Evolutionary conservation across 352 stramenopile genomes (phyloP).

Genomic region (Phytophthora quininea): DNA sequence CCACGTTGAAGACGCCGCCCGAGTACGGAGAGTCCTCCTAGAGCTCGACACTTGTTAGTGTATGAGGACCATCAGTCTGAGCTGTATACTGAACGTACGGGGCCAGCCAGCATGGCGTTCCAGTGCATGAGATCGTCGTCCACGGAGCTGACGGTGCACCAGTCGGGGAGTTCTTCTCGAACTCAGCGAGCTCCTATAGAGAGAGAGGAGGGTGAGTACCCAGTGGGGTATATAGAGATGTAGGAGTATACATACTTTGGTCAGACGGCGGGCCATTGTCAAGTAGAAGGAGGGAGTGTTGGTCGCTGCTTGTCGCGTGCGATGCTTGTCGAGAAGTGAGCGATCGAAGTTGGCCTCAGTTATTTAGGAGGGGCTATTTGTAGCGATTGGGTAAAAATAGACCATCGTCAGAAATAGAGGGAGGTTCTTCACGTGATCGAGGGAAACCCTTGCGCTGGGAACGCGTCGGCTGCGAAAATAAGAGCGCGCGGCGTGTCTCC

Average conservation of each 20-base stretch:
- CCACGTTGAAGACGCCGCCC: conserved; percentile 93
- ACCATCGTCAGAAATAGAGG: not conserved
- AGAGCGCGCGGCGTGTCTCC: no score
- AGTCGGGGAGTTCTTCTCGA: conserved; percentile 91
- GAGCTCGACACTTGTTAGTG: not conserved
- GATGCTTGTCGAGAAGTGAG: conserved; percentile 39
- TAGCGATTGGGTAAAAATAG: not conserved
- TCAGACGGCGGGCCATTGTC: conserved; percentile 84
- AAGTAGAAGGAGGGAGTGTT: not conserved
- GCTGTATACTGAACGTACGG: conserved; percentile 52
- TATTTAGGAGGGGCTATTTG: not conserved
- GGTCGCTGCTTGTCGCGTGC: conserved; percentile 10
- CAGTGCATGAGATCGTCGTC: conserved; percentile 91
- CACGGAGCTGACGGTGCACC: conserved; percentile 86
- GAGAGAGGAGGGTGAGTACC: not conserved
- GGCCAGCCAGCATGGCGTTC: conserved; percentile 90
- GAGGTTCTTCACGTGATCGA: no score
- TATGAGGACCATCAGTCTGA: not conserved
- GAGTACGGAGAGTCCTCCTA: conserved; percentile 88
- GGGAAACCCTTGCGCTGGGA: no score
- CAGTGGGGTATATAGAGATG: not conserved
- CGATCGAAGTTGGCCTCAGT: not conserved
- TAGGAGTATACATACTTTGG: conserved; percentile 53
- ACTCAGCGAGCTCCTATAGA: conserved; percentile 81
- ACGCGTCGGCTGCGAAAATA: no score